These are phyloP conservation scores for Aspergillus egyptiacus DNA, from an alignment of 495 filamentous ascomycete species.

Conservation along the genomic window DNA sequence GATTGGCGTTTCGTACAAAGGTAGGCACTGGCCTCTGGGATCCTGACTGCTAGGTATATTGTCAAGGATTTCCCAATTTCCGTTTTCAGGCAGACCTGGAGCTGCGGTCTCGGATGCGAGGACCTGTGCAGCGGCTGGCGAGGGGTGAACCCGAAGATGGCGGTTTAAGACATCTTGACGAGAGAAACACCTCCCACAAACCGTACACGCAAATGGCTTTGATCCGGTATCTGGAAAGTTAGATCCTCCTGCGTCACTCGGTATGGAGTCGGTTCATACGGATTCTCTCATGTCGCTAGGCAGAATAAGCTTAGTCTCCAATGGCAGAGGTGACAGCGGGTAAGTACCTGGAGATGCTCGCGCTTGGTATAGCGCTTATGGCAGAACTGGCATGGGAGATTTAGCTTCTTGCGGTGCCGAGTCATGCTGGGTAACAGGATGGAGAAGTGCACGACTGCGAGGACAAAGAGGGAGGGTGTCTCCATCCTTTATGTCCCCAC, in stretches of 20 bases:
- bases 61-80: too few relatives aligned
- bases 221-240: not conserved
- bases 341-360: not conserved
- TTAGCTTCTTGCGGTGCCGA: conserved; percentile 1
- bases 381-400: not conserved
- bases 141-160: not conserved
- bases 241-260: not conserved
- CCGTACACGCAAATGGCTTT: not conserved
- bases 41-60: too few relatives aligned
- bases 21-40: not conserved
- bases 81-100: not conserved
- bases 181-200: not conserved
- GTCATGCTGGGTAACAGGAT: not conserved
- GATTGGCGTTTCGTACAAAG: not conserved
- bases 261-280: not conserved
- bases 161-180: conserved; percentile 4
- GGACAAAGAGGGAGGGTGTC: not conserved
- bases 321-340: not conserved
- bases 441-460: not conserved
- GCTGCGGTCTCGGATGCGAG: not conserved
- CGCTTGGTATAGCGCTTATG: conserved; percentile 7
- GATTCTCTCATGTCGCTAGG: not conserved
- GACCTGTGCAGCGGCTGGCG: not conserved
- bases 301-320: not conserved
- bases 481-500: conserved; percentile 5